Conservation (phyloP, 2,329 filamentous ascomycete species). For the Byssothecium circinans region DNA sequence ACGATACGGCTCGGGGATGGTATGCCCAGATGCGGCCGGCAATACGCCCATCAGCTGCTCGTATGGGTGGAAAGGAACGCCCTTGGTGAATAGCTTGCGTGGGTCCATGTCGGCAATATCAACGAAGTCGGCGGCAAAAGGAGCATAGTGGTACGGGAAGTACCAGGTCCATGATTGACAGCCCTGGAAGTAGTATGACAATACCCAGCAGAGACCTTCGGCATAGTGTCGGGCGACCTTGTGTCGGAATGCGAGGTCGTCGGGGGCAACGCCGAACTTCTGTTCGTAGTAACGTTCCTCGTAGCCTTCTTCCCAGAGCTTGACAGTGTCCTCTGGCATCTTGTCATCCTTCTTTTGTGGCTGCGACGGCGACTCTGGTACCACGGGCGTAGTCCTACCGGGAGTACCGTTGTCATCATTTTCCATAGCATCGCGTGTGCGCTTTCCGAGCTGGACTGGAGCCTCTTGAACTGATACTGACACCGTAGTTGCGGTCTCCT, state of each 20-base stretch:
- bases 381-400: constrained; percentile 59
- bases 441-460: constrained; percentile 66
- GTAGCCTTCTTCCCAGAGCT: constrained; percentile 94
- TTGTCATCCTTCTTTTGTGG: constrained; percentile 55
- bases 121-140: constrained; percentile 93
- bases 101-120: constrained; percentile 73
- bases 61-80: constrained; percentile 84
- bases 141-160: constrained; percentile 97
- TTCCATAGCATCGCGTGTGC: constrained; percentile 73
- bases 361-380: constrained; percentile 48
- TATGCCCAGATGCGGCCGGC: constrained; percentile 88
- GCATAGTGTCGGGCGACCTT: constrained; percentile 90
- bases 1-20: constrained; percentile 86
- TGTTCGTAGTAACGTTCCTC: constrained; percentile 95
- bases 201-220: constrained; percentile 91
- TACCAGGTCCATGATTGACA: constrained; percentile 99
- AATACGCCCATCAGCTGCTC: constrained; percentile 98
- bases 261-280: constrained; percentile 84
- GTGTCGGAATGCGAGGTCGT: constrained; percentile 82
- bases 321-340: constrained; percentile 75
- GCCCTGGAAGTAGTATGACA: constrained; percentile 96
- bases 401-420: constrained; percentile 63
- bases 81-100: constrained; percentile 75
- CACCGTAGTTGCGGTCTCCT: constrained; percentile 26
- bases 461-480: constrained; percentile 36